These are phyloP conservation scores for Triangularia setosa DNA, from an alignment of 2,329 filamentous ascomycete species.

Conservation along the genomic window DNA sequence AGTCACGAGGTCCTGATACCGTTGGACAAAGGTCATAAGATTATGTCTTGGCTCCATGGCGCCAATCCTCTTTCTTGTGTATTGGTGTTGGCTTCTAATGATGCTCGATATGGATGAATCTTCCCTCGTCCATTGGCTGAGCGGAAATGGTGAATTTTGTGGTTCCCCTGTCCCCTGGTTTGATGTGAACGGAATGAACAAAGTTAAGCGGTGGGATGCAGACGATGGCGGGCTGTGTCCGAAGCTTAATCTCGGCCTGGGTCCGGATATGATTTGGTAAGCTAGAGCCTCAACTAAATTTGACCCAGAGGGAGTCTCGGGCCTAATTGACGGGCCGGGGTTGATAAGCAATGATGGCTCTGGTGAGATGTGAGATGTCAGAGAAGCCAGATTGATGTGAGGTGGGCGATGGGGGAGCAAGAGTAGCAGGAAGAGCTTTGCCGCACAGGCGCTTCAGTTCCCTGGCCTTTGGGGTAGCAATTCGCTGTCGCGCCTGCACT, in stretches of 20 bases:
- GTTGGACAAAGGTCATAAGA: constrained; percentile 44
- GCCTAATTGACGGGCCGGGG: not conserved
- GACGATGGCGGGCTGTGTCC: not conserved
- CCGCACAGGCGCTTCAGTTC: not conserved
- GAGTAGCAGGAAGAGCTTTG: not conserved
- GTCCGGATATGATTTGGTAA: not conserved
- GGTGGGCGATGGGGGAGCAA: not conserved
- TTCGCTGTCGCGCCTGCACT: not conserved
- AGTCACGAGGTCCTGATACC: constrained; percentile 42
- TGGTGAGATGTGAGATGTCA: not conserved
- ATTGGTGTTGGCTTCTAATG: not conserved
- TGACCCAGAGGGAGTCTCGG: not conserved
- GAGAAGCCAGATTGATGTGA: not conserved
- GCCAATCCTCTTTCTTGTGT: not conserved
- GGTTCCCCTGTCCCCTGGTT: no score
- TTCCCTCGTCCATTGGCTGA: not conserved
- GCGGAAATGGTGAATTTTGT: no score
- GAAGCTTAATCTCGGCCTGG: not conserved
- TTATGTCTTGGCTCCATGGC: not conserved
- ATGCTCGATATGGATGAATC: not conserved
- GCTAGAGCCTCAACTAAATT: not conserved
- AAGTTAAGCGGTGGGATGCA: no score
- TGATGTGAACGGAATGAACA: no score
- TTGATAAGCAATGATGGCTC: not conserved
- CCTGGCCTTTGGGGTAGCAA: not conserved